Evolutionary conservation across 306 rosid genomes (phyloP).

Genomic region (Vigna unguiculata): DNA sequence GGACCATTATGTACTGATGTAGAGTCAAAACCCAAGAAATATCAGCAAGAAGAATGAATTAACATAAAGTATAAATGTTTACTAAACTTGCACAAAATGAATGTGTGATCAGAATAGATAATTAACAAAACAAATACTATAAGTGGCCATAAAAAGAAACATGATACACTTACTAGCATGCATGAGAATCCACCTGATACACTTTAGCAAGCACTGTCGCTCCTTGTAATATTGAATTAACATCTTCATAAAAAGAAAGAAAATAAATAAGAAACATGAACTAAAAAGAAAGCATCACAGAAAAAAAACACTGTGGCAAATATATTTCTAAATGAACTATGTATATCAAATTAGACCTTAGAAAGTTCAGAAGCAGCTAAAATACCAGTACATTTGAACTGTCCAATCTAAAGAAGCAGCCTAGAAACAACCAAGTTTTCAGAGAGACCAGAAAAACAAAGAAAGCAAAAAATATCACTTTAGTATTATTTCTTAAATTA

Average conservation of each 20-base stretch:
- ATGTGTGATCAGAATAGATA: constrained; percentile 22
- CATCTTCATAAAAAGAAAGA: constrained; percentile 56
- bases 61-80: constrained; percentile 26
- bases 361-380: constrained; percentile 4
- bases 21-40: constrained; percentile 40
- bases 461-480: background rate
- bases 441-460: background rate
- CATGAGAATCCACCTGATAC: constrained; percentile 81
- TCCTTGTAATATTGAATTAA: constrained; percentile 82
- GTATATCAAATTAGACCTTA: constrained; percentile 29
- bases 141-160: constrained; percentile 31
- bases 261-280: constrained; percentile 27
- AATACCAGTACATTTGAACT: constrained; percentile 4
- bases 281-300: constrained; percentile 19
- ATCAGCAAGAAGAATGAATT: constrained; percentile 35
- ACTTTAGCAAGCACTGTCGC: constrained; percentile 93
- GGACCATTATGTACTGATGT: constrained; percentile 73
- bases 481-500: background rate
- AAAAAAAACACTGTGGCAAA: constrained; percentile 13
- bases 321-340: constrained; percentile 22
- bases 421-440: background rate
- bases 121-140: constrained; percentile 27
- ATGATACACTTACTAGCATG: constrained; percentile 75
- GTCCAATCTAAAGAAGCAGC: constrained; percentile 11
- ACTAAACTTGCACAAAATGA: constrained; percentile 34